Percentiles rank a stretch among this genome's conserved stretches.
These are phyloP conservation scores for Leptodontidium sp. DNA, from an alignment of 2,329 filamentous ascomycete genomes.

Conservation along the genomic window DNA sequence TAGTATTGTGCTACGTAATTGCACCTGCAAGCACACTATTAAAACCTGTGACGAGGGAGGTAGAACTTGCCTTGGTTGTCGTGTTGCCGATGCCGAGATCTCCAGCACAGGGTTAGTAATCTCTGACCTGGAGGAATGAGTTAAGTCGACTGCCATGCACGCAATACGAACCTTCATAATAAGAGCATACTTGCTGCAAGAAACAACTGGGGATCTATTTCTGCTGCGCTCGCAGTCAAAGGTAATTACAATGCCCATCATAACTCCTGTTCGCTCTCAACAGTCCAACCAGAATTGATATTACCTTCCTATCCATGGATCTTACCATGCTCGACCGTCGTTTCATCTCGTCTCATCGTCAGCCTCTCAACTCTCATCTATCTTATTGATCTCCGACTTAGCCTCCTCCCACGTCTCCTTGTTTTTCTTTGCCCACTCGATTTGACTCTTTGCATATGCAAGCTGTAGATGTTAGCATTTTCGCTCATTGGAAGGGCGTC, in stretches of 20 bases:
- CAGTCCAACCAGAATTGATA: conserved; percentile 25
- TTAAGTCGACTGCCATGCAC: neutral
- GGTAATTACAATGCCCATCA: conserved; percentile 33
- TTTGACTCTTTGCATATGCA: conserved; percentile 74
- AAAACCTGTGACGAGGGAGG: neutral
- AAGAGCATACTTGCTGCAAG: neutral
- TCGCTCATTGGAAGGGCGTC: conserved; percentile 8
- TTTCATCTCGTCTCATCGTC: conserved; percentile 17
- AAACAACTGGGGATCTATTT: conserved; percentile 24
- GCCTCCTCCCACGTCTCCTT: conserved; percentile 78
- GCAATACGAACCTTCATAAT: neutral
- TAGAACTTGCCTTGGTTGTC: neutral
- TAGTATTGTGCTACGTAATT: neutral
- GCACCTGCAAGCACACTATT: neutral
- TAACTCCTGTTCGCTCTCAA: conserved; percentile 27
- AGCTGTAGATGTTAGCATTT: conserved; percentile 57
- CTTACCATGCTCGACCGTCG: conserved; percentile 23
- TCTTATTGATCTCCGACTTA: conserved; percentile 74
- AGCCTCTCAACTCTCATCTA: conserved; percentile 54
- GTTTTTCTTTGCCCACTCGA: conserved; percentile 79
- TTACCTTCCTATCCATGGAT: conserved; percentile 30
- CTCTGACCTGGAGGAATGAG: neutral
- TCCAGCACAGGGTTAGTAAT: neutral
- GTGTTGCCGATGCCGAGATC: neutral
- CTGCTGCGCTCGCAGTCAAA: conserved; percentile 33